Evolutionary conservation across 1,284 basidiomycete species (phyloP).

Genomic region (Puccinia triticina): DNA sequence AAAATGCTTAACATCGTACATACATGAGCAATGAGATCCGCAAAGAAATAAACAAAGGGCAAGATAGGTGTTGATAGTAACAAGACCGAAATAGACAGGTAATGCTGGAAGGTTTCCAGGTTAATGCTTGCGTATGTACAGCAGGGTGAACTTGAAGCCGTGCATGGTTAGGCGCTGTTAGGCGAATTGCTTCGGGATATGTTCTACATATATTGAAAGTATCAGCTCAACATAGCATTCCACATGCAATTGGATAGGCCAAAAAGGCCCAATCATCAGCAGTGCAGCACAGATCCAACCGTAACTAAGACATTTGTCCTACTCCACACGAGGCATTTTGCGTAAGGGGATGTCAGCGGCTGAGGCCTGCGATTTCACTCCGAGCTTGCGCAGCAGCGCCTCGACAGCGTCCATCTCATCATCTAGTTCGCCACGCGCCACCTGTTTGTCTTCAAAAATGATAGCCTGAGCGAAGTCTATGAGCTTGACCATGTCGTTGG

Average conservation of each 20-base stretch:
- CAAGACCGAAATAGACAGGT: too few species aligned
- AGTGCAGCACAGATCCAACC: neutral
- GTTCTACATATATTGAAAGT: neutral
- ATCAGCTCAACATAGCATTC: too few species aligned
- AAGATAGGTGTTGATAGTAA: too few species aligned
- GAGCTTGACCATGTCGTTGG: constrained; percentile 1
- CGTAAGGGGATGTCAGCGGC: neutral
- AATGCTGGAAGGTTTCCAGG: neutral
- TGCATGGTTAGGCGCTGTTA: neutral
- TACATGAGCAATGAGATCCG: too few species aligned
- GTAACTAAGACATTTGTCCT: constrained; percentile 9
- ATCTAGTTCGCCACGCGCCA: neutral
- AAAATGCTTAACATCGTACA: too few species aligned
- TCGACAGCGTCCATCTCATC: neutral
- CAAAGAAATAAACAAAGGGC: too few species aligned
- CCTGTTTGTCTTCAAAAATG: neutral
- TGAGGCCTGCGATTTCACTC: neutral
- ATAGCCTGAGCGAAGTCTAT: constrained; percentile 10
- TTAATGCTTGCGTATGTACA: too few species aligned
- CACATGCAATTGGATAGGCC: too few species aligned
- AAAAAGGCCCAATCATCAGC: neutral
- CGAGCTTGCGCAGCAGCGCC: neutral
- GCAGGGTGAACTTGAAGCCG: too few species aligned
- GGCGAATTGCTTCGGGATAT: neutral
- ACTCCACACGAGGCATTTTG: constrained; percentile 3